These are phyloP conservation scores for Talaromyces nanjingensis DNA, from an alignment of 495 filamentous ascomycete species.

Conservation along the genomic window DNA sequence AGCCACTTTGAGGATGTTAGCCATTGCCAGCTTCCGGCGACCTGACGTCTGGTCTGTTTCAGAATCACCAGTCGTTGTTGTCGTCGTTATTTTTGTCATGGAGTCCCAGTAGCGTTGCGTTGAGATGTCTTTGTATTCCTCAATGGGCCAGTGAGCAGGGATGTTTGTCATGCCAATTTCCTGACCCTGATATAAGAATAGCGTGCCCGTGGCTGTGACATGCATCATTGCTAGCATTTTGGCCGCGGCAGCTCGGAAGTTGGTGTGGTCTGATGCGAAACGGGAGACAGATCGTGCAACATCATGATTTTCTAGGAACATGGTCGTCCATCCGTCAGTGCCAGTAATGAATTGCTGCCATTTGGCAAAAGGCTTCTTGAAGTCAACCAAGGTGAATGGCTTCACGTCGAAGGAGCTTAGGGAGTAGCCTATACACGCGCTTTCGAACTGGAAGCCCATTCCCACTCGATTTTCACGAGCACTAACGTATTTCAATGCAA, in stretches of 20 bases:
- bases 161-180: slow-evolving; percentile 55
- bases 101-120: slow-evolving; percentile 40
- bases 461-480: not conserved
- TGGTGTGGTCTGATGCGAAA: too few relatives aligned
- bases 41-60: slow-evolving; percentile 18
- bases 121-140: slow-evolving; percentile 58
- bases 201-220: slow-evolving; percentile 39
- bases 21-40: slow-evolving; percentile 4
- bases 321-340: too few relatives aligned
- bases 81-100: not conserved
- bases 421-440: not conserved
- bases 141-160: slow-evolving; percentile 45
- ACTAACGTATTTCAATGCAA: not conserved
- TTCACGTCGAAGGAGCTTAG: not conserved
- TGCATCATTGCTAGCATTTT: slow-evolving; percentile 42
- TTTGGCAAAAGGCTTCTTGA: not conserved
- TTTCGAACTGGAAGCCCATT: slow-evolving; percentile 3
- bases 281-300: too few relatives aligned
- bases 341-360: too few relatives aligned
- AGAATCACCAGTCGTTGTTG: not conserved
- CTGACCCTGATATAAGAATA: slow-evolving; percentile 66
- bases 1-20: slow-evolving; percentile 7
- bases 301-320: too few relatives aligned
- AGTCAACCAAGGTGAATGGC: not conserved
- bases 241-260: not conserved